Evolutionary conservation across 1,284 basidiomycete genomes (phyloP), one percentile per base, ranked within the genome.

Genomic region (Rugosomyces carneus): DNA sequence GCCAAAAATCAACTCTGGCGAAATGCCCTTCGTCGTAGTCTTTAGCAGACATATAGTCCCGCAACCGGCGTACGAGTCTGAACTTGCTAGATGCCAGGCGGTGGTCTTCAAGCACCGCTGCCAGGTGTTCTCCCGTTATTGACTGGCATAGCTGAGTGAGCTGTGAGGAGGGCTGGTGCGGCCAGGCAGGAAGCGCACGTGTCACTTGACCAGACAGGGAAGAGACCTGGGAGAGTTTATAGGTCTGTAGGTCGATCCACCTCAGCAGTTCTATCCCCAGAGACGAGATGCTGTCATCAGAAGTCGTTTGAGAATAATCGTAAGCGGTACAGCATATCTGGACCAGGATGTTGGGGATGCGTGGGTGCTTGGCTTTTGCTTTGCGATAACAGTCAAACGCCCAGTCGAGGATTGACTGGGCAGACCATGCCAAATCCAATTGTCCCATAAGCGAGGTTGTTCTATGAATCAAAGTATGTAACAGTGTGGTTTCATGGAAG

Each of bases 351-450:
- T 84, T 78, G n/a, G 83, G 70, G 42, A 90, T 65, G 21, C 71
- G 70, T 43, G 69, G 62, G 53, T 80, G 74, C 27, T 67, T 68
- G 40, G 65, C 57, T 4, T 56, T 60, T 6, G 57, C 54, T 38
- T 55, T 60, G 34, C 65, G 60, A 56, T 80, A 81, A 21, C 71
- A 62, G 9, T 66, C 65, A 49, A 93, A 82, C 0, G 76, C 76
- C 87, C 89, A 93, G 43, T 81, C 76, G 11, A 94, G 67, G 38
- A 95, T 75, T 0, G 84, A 86, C 51, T 89, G 78, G 0, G 86
- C 83, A 4, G 81, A 70, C 21, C 68, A 70, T 8, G 75, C 75
- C 5, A 96, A 72, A 57, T 93, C 89, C 10, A 67, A 65, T 54
- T 91, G 81, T 0, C 67, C 61, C 37, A 96, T 67, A 18, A 94